These are phyloP conservation scores for Clonostachys byssicola DNA, from an alignment of 2,329 filamentous ascomycete genomes.

Conservation along the genomic window DNA sequence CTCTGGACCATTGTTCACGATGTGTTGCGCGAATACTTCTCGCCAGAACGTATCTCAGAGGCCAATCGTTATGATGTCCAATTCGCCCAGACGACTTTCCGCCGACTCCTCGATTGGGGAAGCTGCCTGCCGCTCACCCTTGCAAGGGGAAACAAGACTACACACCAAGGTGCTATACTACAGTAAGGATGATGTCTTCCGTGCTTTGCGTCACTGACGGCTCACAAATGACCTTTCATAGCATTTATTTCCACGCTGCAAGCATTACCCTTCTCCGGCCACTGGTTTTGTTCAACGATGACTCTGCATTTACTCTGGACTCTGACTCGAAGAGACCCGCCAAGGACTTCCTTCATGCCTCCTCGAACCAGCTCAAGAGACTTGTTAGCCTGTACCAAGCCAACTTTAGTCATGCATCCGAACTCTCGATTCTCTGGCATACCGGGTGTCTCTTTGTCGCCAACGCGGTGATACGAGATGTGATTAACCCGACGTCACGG, in stretches of 20 bases:
- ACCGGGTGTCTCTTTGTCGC: constrained; percentile 5
- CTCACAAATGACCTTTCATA: background rate
- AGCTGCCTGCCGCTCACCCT: constrained; percentile 2
- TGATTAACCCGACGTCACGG: background rate
- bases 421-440: constrained; percentile 4
- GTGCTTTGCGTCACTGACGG: background rate
- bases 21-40: background rate
- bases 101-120: constrained; percentile 1
- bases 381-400: constrained; percentile 3
- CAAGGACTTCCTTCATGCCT: background rate
- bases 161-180: constrained; percentile 3
- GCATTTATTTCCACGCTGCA: constrained; percentile 4
- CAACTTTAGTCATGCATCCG: background rate
- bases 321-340: too few species aligned
- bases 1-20: constrained; percentile 4
- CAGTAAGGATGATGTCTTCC: constrained; percentile 1
- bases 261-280: constrained; percentile 2
- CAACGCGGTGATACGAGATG: constrained; percentile 1
- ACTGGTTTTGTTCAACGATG: background rate
- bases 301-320: too few species aligned
- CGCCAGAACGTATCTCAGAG: background rate
- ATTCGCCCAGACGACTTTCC: constrained; percentile 1
- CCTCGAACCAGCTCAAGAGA: constrained; percentile 3
- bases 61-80: background rate
- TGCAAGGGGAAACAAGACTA: constrained; percentile 4